phyloP scores from a whole-genome alignment of 768 basidiomycete genomes.

The Agaricus blazei region DNA sequence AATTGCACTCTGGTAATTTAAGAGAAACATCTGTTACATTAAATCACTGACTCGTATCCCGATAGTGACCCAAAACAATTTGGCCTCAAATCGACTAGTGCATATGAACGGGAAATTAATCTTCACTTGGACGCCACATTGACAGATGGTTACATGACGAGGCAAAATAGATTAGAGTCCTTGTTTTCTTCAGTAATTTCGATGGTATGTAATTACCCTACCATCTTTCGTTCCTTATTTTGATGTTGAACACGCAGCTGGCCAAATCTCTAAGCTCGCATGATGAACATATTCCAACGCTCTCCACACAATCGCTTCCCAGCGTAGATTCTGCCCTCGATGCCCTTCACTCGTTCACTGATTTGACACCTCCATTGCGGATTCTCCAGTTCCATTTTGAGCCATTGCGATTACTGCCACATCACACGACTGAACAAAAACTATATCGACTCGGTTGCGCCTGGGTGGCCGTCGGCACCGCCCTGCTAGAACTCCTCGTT shows the following conservation, averaged over 20 bases:
- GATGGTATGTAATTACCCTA: not conserved
- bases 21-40: not conserved
- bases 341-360: not conserved
- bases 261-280: not conserved
- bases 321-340: not conserved
- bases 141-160: constrained; percentile 26
- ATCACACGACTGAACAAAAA: not conserved
- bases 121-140: constrained; percentile 32
- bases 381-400: not conserved
- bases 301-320: not conserved
- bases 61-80: constrained; percentile 37
- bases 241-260: not conserved
- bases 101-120: constrained; percentile 32
- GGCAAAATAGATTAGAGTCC: not conserved
- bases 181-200: not conserved
- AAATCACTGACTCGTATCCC: not conserved
- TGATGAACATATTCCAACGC: not conserved
- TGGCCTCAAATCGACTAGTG: constrained; percentile 32
- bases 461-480: constrained; percentile 58
- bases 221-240: not conserved
- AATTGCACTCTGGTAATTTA: not conserved
- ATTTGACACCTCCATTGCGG: not conserved
- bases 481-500: constrained; percentile 68
- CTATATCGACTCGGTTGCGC: constrained; percentile 19
- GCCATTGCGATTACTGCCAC: not conserved